phyloP scores from a whole-genome alignment of 305 asterid species.

The Coffea humblotiana region DNA sequence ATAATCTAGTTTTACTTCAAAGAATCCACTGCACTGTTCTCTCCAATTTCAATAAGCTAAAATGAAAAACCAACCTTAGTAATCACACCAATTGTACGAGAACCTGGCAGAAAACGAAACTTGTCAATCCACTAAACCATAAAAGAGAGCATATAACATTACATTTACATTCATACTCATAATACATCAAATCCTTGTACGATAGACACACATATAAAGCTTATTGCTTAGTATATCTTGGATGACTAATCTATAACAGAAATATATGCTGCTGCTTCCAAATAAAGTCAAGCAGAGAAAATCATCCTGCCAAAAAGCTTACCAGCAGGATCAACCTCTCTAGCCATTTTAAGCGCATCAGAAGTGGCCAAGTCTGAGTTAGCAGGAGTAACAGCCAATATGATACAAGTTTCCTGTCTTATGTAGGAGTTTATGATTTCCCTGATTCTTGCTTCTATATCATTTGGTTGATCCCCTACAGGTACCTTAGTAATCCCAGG shows the following conservation, averaged over 20 bases:
- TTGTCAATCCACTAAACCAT: constrained; percentile 7
- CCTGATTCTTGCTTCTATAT: constrained; percentile 37
- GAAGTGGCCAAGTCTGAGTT: constrained; percentile 40
- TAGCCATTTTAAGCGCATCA: constrained; percentile 42
- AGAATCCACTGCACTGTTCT: not conserved
- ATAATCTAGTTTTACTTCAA: not conserved
- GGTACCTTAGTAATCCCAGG: constrained; percentile 46
- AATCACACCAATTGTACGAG: constrained; percentile 43
- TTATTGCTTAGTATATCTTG: not conserved
- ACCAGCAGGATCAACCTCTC: constrained; percentile 39
- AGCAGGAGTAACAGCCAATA: constrained; percentile 45
- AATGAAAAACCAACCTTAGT: constrained; percentile 32
- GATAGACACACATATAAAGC: not conserved
- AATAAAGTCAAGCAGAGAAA: not conserved
- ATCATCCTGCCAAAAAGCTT: not conserved
- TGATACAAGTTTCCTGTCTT: constrained; percentile 31
- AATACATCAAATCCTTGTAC: not conserved
- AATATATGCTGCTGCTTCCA: not conserved
- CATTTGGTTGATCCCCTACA: constrained; percentile 41
- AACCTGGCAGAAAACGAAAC: constrained; percentile 26
- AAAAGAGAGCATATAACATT: not conserved
- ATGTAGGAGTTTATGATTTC: constrained; percentile 34
- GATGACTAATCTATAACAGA: not conserved
- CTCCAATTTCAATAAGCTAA: not conserved
- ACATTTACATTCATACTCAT: not conserved